A percentile compares a stretch with the other conserved stretches of the same genome.
phyloP scores from a whole-genome alignment of 2,329 filamentous ascomycete genomes.

The Chrysosporium queenslandicum region DNA sequence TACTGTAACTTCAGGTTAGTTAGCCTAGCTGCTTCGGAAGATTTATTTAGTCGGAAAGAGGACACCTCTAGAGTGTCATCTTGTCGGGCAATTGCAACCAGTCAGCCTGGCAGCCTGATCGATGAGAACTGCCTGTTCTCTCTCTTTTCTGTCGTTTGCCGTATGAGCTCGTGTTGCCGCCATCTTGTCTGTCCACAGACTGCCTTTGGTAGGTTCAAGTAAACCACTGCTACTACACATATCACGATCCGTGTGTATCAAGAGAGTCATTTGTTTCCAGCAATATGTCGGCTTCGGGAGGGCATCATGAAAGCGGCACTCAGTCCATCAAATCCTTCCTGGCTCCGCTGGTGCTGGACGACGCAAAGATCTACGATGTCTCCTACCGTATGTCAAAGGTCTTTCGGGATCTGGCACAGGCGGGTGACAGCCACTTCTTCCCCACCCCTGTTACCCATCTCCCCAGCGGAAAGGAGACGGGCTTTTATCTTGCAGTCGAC shows the following conservation, averaged over 20 bases:
- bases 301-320: background rate
- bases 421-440: slow-evolving; percentile 34
- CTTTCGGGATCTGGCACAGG: slow-evolving; percentile 30
- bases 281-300: background rate
- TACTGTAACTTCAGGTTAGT: background rate
- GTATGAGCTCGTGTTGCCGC: background rate
- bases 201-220: no score
- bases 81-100: no score
- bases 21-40: background rate
- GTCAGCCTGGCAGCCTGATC: background rate
- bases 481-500: slow-evolving; percentile 45
- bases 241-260: background rate
- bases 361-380: slow-evolving; percentile 26
- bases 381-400: slow-evolving; percentile 30
- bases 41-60: background rate
- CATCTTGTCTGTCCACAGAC: no score
- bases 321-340: slow-evolving; percentile 13
- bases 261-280: background rate
- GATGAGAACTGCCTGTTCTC: background rate
- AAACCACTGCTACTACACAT: no score
- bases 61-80: background rate
- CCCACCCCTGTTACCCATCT: slow-evolving; percentile 35
- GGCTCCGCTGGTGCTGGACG: slow-evolving; percentile 10
- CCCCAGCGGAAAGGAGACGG: slow-evolving; percentile 42
- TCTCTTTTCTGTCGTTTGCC: background rate